Evolutionary conservation across 2,329 filamentous ascomycete genomes (phyloP).

Genomic region (Diaporthe citri): DNA sequence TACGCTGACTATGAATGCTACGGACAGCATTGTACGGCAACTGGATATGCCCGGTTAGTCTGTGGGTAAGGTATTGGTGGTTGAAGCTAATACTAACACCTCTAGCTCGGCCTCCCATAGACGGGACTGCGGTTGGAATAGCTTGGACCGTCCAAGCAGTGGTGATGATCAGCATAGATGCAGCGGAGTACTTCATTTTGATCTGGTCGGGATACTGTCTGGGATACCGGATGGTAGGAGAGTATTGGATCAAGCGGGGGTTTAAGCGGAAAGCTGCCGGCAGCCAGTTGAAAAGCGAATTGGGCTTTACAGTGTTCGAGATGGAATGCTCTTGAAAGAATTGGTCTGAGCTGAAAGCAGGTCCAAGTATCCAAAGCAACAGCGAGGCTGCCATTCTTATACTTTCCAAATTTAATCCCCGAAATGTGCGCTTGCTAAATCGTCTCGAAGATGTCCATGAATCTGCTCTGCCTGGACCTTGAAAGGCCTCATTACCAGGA

Average conservation of each 20-base stretch:
- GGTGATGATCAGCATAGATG: neutral
- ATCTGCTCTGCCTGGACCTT: neutral
- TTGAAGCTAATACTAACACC: neutral
- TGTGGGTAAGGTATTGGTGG: neutral
- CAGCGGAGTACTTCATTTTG: neutral
- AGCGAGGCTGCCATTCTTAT: neutral
- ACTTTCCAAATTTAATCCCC: neutral
- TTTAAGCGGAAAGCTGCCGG: conserved; percentile 1
- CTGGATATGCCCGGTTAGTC: neutral
- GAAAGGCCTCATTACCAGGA: neutral
- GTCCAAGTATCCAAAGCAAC: neutral
- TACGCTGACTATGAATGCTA: neutral
- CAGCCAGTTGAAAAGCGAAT: neutral
- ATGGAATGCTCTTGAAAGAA: neutral
- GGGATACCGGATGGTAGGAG: neutral
- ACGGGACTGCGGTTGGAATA: neutral
- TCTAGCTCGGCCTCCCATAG: neutral
- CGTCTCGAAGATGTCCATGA: neutral
- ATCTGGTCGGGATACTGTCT: neutral
- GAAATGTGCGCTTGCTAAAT: neutral
- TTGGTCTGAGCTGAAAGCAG: neutral
- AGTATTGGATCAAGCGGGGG: too few species aligned
- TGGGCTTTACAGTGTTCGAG: neutral
- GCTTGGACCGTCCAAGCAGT: conserved; percentile 1
- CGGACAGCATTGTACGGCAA: neutral